A percentile compares a stretch with the other conserved stretches of the same genome.
These are phyloP conservation scores for Coniochaeta ligniaria DNA, from an alignment of 2,329 filamentous ascomycete species.

Conservation along the genomic window DNA sequence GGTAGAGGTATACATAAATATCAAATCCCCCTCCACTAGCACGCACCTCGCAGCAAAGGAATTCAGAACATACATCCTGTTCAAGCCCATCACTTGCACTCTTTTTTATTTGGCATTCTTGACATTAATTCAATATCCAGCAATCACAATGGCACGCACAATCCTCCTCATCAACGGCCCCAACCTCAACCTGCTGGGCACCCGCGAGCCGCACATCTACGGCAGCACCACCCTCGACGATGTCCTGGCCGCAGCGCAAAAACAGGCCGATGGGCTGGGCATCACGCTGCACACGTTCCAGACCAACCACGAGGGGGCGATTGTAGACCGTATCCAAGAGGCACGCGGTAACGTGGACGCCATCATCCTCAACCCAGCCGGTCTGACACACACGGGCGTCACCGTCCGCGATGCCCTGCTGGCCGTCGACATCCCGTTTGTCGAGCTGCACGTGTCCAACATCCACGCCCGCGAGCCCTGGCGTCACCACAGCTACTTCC, in stretches of 20 bases:
- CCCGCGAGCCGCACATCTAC: constrained; percentile 67
- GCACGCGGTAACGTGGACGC: constrained; percentile 48
- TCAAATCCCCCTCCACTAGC: too few species aligned
- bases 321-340: constrained; percentile 66
- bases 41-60: too few species aligned
- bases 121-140: too few species aligned
- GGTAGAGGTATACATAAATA: too few species aligned
- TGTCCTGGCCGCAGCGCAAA: constrained; percentile 41
- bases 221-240: constrained; percentile 61
- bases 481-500: constrained; percentile 63
- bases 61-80: too few species aligned
- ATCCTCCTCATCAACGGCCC: constrained; percentile 74
- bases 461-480: constrained; percentile 65
- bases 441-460: constrained; percentile 71
- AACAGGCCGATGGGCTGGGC: constrained; percentile 41
- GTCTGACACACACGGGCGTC: constrained; percentile 69
- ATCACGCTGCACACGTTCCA: constrained; percentile 54
- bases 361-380: constrained; percentile 70
- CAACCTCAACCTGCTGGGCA: constrained; percentile 74
- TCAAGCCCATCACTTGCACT: too few species aligned
- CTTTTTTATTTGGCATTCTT: too few species aligned
- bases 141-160: too few species aligned
- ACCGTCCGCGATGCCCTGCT: constrained; percentile 68
- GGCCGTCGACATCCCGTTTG: constrained; percentile 63
- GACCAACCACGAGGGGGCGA: constrained; percentile 70